phyloP scores from a whole-genome alignment of 2,329 filamentous ascomycete genomes.

The Talaromyces sp. region DNA sequence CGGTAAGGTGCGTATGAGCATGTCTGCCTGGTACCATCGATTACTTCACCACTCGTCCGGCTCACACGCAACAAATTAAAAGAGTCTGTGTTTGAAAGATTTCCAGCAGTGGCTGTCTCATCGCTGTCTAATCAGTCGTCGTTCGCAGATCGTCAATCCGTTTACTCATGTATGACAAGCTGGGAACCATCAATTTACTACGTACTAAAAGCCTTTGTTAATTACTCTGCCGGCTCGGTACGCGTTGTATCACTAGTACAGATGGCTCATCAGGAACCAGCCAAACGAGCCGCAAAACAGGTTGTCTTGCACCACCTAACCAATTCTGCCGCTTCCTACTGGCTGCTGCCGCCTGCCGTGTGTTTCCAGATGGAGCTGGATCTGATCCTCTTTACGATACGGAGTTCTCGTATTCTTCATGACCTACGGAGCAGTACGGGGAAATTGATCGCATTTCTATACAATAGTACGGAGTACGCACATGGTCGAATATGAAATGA shows the following conservation, averaged over 20 bases:
- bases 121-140: background rate
- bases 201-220: too few relatives aligned
- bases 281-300: slow-evolving; percentile 16
- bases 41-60: background rate
- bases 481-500: background rate
- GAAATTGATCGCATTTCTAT: background rate
- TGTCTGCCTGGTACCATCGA: background rate
- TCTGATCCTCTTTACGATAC: background rate
- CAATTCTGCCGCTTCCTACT: background rate
- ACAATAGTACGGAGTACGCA: background rate
- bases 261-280: slow-evolving; percentile 9
- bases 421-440: background rate
- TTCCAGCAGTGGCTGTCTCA: background rate
- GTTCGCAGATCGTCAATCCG: background rate
- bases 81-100: background rate
- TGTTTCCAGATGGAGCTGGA: slow-evolving; percentile 3
- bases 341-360: slow-evolving; percentile 11
- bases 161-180: background rate
- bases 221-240: background rate
- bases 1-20: background rate
- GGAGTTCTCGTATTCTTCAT: background rate
- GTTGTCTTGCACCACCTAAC: slow-evolving; percentile 10
- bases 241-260: slow-evolving; percentile 7
- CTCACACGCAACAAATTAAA: background rate
- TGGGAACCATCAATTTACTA: too few relatives aligned